Conservation (phyloP, 805 yeast genomes). For the Ogataea kodamae region DNA sequence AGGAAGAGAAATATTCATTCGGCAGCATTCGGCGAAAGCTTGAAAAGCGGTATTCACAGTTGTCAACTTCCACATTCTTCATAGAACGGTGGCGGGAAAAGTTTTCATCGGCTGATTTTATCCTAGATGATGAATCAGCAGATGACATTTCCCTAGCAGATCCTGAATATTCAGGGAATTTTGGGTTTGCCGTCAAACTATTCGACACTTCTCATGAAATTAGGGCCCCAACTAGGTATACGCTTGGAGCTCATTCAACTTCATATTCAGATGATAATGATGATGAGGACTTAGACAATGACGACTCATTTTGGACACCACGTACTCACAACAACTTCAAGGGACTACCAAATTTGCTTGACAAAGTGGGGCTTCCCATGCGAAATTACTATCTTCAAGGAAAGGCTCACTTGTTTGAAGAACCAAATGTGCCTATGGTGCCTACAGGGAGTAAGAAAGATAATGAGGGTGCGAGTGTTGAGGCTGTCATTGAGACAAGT, state of each 20-base stretch:
- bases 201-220: constrained; percentile 33
- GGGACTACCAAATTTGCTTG: constrained; percentile 38
- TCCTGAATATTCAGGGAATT: constrained; percentile 47
- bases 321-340: constrained; percentile 37
- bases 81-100: constrained; percentile 20
- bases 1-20: constrained; percentile 52
- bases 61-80: constrained; percentile 43
- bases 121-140: constrained; percentile 24
- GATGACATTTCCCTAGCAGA: constrained; percentile 49
- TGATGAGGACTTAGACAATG: constrained; percentile 27
- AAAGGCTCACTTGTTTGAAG: not conserved
- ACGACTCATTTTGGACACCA: constrained; percentile 44
- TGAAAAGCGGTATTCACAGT: constrained; percentile 44
- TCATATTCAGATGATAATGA: constrained; percentile 15
- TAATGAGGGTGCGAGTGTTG: not conserved
- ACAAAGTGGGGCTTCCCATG: constrained; percentile 28
- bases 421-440: not conserved
- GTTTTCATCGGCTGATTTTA: constrained; percentile 26
- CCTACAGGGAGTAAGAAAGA: constrained; percentile 1
- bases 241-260: constrained; percentile 10
- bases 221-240: constrained; percentile 17
- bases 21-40: constrained; percentile 57
- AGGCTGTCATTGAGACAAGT: not conserved
- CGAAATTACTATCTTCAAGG: constrained; percentile 31
- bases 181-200: constrained; percentile 45